Percentiles rank a stretch among this genome's conserved stretches.
Conservation (phyloP, 345 rosid genomes). For the Sonneratia caseolaris region DNA sequence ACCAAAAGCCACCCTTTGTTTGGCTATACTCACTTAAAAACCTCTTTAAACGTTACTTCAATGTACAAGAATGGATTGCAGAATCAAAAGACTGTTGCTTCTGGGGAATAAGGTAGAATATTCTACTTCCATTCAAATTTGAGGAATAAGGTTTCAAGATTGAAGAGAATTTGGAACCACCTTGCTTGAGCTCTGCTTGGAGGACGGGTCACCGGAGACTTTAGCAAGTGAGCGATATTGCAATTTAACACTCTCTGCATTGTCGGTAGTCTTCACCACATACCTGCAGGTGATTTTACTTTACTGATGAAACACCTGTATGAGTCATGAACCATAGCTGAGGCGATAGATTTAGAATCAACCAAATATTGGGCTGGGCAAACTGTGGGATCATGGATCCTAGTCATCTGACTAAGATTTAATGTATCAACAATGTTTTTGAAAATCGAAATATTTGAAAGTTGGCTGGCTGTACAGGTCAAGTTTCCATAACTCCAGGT, state of each 20-base stretch:
- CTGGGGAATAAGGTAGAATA: not conserved
- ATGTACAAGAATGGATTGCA: not conserved
- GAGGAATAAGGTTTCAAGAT: not conserved
- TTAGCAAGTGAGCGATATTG: slow-evolving; percentile 85
- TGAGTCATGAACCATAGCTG: not conserved
- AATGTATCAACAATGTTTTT: too few species aligned
- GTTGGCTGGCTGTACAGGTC: not conserved
- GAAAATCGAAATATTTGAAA: too few species aligned
- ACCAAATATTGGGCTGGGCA: not conserved
- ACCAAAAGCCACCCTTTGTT: too few species aligned
- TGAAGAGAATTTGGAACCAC: slow-evolving; percentile 11
- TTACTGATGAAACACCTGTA: not conserved
- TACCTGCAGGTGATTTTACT: slow-evolving; percentile 38
- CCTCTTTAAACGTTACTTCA: not conserved
- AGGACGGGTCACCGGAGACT: slow-evolving; percentile 34
- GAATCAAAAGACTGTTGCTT: not conserved
- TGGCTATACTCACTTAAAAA: not conserved
- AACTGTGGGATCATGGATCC: not conserved
- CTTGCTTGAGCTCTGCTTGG: slow-evolving; percentile 38
- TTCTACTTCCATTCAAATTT: not conserved
- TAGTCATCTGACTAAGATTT: not conserved
- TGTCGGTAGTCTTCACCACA: slow-evolving; percentile 84
- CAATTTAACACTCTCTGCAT: slow-evolving; percentile 83
- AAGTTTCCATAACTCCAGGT: not conserved
- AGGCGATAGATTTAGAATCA: not conserved